phyloP scores from a whole-genome alignment of 1,284 basidiomycete species.

The Ceratobasidium theobromae region DNA sequence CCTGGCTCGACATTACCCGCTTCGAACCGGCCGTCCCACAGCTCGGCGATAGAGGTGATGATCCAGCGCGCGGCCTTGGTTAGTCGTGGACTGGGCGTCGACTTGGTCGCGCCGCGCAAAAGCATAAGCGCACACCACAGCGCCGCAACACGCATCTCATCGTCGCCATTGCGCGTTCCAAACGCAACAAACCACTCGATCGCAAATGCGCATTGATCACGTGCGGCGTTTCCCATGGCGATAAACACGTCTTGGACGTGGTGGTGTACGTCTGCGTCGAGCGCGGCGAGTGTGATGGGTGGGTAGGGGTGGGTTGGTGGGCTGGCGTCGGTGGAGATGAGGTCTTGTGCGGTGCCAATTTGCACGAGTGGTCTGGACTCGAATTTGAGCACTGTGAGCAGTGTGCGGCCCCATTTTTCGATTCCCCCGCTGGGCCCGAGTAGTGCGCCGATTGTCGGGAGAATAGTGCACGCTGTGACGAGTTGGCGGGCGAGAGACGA shows the following conservation, averaged over 20 bases:
- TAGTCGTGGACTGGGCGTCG: conserved; percentile 44
- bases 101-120: conserved; percentile 57
- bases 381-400: conserved; percentile 76
- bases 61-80: conserved; percentile 67
- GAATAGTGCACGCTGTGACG: conserved; percentile 41
- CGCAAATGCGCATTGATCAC: conserved; percentile 67
- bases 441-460: conserved; percentile 61
- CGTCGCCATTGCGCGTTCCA: conserved; percentile 46
- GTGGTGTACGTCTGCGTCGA: conserved; percentile 49
- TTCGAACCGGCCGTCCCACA: conserved; percentile 60
- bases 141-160: conserved; percentile 59
- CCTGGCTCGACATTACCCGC: conserved; percentile 36
- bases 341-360: conserved; percentile 42
- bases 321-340: conserved; percentile 27
- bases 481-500: conserved; percentile 37
- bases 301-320: conserved; percentile 31
- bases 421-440: conserved; percentile 81
- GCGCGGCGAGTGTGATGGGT: conserved; percentile 49
- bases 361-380: conserved; percentile 47
- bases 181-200: conserved; percentile 80
- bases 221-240: conserved; percentile 64
- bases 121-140: conserved; percentile 80
- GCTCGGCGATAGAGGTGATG: conserved; percentile 61
- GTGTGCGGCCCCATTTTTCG: conserved; percentile 84
- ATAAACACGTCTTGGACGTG: conserved; percentile 70